phyloP scores from a whole-genome alignment of 805 yeast genomes.

The Saturnispora besseyi region DNA sequence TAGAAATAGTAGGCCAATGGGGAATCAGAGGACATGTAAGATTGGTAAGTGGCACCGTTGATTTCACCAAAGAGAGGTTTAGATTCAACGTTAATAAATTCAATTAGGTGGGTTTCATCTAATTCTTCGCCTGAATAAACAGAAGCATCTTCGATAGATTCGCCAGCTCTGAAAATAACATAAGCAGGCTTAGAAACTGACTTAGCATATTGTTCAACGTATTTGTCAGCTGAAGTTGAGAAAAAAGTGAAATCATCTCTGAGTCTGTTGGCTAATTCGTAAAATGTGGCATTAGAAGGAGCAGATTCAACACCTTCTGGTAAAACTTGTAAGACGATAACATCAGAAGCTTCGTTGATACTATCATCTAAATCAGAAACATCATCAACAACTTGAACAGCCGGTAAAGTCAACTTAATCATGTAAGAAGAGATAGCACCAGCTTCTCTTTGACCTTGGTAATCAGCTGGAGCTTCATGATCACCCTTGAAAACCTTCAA shows the following conservation, averaged over 20 bases:
- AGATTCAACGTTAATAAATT: conserved; percentile 51
- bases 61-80: conserved; percentile 86
- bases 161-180: conserved; percentile 39
- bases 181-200: conserved; percentile 32
- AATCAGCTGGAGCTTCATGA: conserved; percentile 43
- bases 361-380: conserved; percentile 43
- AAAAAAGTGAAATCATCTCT: conserved; percentile 61
- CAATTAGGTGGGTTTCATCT: conserved; percentile 31
- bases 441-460: conserved; percentile 79
- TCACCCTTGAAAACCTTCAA: conserved; percentile 63
- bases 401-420: conserved; percentile 75
- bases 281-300: conserved; percentile 46
- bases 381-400: conserved; percentile 45
- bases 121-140: conserved; percentile 31
- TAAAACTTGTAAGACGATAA: conserved; percentile 48
- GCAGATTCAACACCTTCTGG: conserved; percentile 26
- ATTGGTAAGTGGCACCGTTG: conserved; percentile 65
- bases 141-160: conserved; percentile 41
- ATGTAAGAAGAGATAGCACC: conserved; percentile 69
- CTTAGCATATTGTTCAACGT: conserved; percentile 28
- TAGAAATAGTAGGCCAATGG: conserved; percentile 91
- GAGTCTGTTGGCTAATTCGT: conserved; percentile 49
- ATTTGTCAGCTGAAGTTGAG: conserved; percentile 32
- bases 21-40: conserved; percentile 58
- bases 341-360: conserved; percentile 35